Conservation (phyloP, 768 basidiomycete genomes). For the Mycena polygramma region DNA sequence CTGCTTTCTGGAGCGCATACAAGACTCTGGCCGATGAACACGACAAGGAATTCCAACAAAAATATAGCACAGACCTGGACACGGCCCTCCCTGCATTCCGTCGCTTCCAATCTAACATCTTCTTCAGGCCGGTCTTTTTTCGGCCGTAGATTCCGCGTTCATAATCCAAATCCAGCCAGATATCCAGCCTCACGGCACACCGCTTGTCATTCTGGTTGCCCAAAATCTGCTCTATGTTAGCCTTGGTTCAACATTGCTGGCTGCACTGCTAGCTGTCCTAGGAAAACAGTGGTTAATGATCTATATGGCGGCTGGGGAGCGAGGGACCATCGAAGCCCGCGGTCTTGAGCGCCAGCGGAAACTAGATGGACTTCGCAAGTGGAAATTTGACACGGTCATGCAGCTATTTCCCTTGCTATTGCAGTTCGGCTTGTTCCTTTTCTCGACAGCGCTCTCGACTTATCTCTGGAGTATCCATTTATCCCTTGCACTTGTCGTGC, state of each 20-base stretch:
- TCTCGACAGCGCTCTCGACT: background rate
- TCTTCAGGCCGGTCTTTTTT: constrained; percentile 13
- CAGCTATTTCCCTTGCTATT: background rate
- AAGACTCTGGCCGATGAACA: constrained; percentile 20
- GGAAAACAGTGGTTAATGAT: constrained; percentile 7
- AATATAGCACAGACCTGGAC: constrained; percentile 23
- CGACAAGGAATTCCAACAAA: constrained; percentile 12
- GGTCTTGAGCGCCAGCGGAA: constrained; percentile 11
- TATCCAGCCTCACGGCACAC: background rate
- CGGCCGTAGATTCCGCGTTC: background rate
- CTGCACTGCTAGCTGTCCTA: background rate
- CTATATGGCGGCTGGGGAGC: background rate
- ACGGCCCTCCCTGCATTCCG: background rate
- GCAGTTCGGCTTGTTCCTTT: background rate
- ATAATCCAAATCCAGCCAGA: constrained; percentile 11
- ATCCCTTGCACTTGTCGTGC: background rate
- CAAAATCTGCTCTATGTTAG: constrained; percentile 10
- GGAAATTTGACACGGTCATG: constrained; percentile 5
- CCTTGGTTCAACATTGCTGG: background rate
- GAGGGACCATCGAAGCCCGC: constrained; percentile 7
- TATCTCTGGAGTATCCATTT: background rate
- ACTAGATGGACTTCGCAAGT: background rate
- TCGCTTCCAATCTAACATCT: too few species aligned
- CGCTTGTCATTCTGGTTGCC: background rate
- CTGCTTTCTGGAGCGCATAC: constrained; percentile 14